Evolutionary conservation across 2,329 filamentous ascomycete species (phyloP).

Genomic region (Trichoderma atroviride): DNA sequence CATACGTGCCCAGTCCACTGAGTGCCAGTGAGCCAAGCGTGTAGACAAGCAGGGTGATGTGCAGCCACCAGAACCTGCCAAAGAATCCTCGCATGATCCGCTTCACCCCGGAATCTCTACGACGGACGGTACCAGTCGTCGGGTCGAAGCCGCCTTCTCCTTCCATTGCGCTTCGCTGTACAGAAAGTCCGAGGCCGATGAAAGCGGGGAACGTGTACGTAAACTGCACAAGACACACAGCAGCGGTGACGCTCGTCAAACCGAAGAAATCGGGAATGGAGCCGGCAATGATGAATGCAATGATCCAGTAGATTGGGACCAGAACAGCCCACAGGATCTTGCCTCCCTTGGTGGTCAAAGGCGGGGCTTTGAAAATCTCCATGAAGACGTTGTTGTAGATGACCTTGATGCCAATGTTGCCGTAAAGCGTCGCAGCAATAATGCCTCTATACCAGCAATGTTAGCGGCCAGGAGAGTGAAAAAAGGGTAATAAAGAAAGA

Average conservation of each 20-base stretch:
- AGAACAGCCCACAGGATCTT: constrained; percentile 54
- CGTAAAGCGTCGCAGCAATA: constrained; percentile 54
- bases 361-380: constrained; percentile 53
- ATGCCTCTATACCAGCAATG: constrained; percentile 34
- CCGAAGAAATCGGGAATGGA: constrained; percentile 56
- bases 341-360: constrained; percentile 50
- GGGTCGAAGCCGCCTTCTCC: constrained; percentile 30
- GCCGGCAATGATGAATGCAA: constrained; percentile 58
- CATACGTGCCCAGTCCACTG: constrained; percentile 28
- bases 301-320: constrained; percentile 59
- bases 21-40: constrained; percentile 28
- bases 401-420: constrained; percentile 58
- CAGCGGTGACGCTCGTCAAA: constrained; percentile 53
- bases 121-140: constrained; percentile 20
- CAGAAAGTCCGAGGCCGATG: constrained; percentile 30
- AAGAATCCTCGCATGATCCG: constrained; percentile 25
- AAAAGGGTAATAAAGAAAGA: no score
- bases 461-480: no score
- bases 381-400: constrained; percentile 57
- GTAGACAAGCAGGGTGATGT: constrained; percentile 26
- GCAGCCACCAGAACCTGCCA: constrained; percentile 20
- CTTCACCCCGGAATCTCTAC: constrained; percentile 15
- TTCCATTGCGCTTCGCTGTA: constrained; percentile 29
- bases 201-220: constrained; percentile 60
- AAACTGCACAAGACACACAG: constrained; percentile 60